These are phyloP conservation scores for Mucor circinelloides DNA, from an alignment of 371 early-diverging fungal species.

Conservation along the genomic window DNA sequence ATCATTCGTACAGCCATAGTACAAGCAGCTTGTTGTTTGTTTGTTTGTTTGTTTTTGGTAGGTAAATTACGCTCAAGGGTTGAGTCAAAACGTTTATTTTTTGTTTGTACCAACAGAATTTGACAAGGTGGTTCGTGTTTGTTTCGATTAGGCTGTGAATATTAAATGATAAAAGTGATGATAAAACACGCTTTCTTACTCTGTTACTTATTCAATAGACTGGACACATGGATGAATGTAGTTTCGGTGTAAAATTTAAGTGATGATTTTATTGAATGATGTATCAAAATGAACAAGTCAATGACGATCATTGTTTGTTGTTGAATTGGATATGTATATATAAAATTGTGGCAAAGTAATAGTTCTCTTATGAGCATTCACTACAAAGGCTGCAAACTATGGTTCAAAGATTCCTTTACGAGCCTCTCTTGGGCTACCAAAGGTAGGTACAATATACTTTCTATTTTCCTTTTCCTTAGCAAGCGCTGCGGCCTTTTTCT, in stretches of 20 bases:
- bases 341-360: not conserved
- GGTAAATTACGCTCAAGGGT: not conserved
- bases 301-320: not conserved
- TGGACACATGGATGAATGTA: not conserved
- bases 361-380: not conserved
- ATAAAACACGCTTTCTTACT: not conserved
- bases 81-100: not conserved
- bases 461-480: not conserved
- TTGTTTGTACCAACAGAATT: not conserved
- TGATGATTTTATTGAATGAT: not conserved
- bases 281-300: not conserved
- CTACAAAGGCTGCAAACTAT: not conserved
- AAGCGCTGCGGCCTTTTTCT: constrained; percentile 9
- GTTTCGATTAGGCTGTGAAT: not conserved
- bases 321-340: not conserved
- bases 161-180: not conserved
- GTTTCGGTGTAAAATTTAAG: not conserved
- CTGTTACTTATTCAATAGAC: too few relatives aligned
- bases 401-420: not conserved
- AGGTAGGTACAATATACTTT: not conserved
- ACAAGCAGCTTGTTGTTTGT: not conserved
- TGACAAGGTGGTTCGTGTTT: not conserved
- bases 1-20: not conserved
- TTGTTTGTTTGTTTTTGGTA: not conserved
- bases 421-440: not conserved